A percentile compares a stretch with the other conserved stretches of the same genome.
Conservation (phyloP, 2,329 filamentous ascomycete genomes). For the Beauveria medogensis region DNA sequence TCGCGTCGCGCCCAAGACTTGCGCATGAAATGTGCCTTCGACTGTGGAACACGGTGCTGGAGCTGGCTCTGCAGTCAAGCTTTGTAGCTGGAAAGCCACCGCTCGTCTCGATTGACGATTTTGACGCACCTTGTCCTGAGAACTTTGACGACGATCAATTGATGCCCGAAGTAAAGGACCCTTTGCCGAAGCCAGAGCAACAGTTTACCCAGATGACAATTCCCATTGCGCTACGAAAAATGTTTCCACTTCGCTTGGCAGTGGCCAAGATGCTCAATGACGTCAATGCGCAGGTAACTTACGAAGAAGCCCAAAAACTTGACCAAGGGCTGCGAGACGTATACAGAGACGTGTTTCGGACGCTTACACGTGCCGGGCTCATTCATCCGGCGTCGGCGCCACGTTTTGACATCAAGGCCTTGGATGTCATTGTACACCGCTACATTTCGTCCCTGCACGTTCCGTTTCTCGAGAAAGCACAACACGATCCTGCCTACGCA, state of each 20-base stretch:
- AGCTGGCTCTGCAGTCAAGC: constrained; percentile 37
- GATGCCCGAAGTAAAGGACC: constrained; percentile 16
- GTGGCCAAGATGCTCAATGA: constrained; percentile 37
- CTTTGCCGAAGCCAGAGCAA: constrained; percentile 24
- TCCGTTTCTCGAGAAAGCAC: constrained; percentile 35
- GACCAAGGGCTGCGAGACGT: constrained; percentile 32
- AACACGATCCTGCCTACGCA: constrained; percentile 36
- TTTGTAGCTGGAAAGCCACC: constrained; percentile 38
- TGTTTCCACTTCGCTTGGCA: constrained; percentile 34
- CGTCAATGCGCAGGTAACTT: constrained; percentile 26
- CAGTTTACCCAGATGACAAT: constrained; percentile 33
- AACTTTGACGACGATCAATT: constrained; percentile 45
- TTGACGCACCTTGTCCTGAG: constrained; percentile 38
- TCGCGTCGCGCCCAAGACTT: constrained; percentile 22
- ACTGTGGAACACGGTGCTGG: constrained; percentile 45
- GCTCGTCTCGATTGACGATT: constrained; percentile 34
- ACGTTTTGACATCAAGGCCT: constrained; percentile 26
- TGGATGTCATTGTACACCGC: constrained; percentile 44
- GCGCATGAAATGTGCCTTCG: constrained; percentile 39
- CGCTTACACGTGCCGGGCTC: constrained; percentile 16
- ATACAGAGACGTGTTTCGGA: constrained; percentile 33
- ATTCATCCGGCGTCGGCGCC: constrained; percentile 29
- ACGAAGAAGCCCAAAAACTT: constrained; percentile 36
- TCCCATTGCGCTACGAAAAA: constrained; percentile 33
- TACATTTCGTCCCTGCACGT: constrained; percentile 49